Evolutionary conservation across 208 protist species (phyloP), one percentile per base, ranked within the genome.

Genomic region (Leishmania turanica): DNA sequence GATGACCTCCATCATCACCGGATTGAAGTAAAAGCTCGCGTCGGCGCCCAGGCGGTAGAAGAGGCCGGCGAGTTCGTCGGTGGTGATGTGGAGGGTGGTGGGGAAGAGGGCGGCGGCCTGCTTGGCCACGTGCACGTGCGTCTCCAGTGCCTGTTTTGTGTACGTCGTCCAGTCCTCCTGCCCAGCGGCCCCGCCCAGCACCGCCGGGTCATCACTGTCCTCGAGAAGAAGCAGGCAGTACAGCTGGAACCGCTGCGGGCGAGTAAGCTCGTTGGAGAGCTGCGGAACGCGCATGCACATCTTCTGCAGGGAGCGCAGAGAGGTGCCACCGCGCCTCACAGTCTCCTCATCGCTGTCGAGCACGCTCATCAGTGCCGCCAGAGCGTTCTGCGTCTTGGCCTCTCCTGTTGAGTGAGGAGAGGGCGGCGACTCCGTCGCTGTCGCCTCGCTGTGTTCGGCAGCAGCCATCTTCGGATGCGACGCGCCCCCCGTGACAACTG

Each of bases 181-280:
- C 34, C 15, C 75, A 21, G 37, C 21, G 27, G n/a, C 37, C 51
- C 24, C 74, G 69, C 64, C 75, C 49, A 19, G 0, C 54, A 56
- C 71, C 49, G 42, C 42, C 27, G 21, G 21, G 34, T n/a, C 47
- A 7, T 66, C 21, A 58, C 31, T 27, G 40, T 68, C 54, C 40
- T 90, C 83, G 1, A 94, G 74, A 15, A 95, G 87, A 49, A 97
- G 83, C n/a, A 87, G 73, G 45, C 68, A 37, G 82, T 97, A 97
- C 24, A 95, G 83, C 69, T 87, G 87, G 42, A 81, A 88, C 0
- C 91, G 90, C 49, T 82, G 84, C 27, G 77, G 64, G 2, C 87
- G 87, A 19, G 75, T 89, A 40, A 95, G 79, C 13, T 80, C 65
- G 13, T 56, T 71, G 24, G 91, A 91, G 47, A 97, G 84, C 5